These are phyloP conservation scores for Sindora glabra DNA, from an alignment of 306 rosid species.

Conservation along the genomic window DNA sequence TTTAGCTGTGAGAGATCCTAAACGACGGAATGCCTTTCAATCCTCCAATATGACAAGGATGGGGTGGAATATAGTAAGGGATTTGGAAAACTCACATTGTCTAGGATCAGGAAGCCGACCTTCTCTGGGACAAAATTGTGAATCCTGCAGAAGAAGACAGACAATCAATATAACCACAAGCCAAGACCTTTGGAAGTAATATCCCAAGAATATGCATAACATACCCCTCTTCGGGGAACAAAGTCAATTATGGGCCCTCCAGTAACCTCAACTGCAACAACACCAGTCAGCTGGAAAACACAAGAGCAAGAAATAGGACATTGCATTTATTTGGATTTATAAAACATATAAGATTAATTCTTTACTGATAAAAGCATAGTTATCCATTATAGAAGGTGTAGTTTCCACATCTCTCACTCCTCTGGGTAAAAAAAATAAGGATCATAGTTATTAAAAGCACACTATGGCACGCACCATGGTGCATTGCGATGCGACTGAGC, in stretches of 20 bases:
- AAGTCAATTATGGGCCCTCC: slow-evolving; percentile 89
- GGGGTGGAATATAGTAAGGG: neutral
- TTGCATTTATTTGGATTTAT: neutral
- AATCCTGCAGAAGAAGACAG: slow-evolving; percentile 47
- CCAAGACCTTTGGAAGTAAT: neutral
- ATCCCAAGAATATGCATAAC: slow-evolving; percentile 14
- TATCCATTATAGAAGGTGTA: neutral
- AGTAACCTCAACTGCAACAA: slow-evolving; percentile 96
- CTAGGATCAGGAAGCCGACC: slow-evolving; percentile 90
- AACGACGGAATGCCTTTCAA: slow-evolving; percentile 1
- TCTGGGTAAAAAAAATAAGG: slow-evolving; percentile 8
- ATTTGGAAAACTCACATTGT: slow-evolving; percentile 34
- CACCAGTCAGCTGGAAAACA: slow-evolving; percentile 84
- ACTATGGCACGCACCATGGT: too few relatives aligned
- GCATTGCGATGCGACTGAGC: too few relatives aligned
- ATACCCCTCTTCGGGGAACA: slow-evolving; percentile 81
- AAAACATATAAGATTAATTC: neutral
- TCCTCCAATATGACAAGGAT: neutral
- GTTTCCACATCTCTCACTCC: neutral
- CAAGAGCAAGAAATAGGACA: neutral
- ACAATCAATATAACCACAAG: slow-evolving; percentile 1
- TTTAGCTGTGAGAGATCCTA: too few relatives aligned
- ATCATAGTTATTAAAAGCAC: too few relatives aligned
- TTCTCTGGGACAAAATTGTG: slow-evolving; percentile 61
- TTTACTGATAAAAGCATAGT: slow-evolving; percentile 1